Evolutionary conservation across 441 rosid genomes (phyloP).

Genomic region (Jatropha podagrica): DNA sequence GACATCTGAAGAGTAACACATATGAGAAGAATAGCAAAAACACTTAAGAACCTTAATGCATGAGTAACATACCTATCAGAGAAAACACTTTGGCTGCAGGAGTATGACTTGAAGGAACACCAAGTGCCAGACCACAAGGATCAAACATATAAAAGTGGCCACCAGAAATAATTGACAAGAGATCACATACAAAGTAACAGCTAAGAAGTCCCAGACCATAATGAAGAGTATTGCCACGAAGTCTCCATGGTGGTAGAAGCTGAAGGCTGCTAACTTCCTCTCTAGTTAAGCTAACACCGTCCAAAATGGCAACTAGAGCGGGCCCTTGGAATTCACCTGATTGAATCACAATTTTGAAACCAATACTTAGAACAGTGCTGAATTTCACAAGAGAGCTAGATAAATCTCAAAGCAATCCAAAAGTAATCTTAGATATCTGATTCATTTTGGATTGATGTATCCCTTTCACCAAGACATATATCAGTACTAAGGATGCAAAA

Average conservation of each 20-base stretch:
- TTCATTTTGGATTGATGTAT: conserved; percentile 3
- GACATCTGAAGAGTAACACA: background rate
- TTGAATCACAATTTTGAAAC: conserved; percentile 23
- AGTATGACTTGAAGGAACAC: conserved; percentile 62
- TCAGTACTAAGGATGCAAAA: background rate
- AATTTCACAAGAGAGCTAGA: conserved; percentile 13
- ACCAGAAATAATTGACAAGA: conserved; percentile 84
- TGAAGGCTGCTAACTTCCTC: conserved; percentile 96
- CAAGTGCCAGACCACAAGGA: conserved; percentile 83
- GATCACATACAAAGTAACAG: conserved; percentile 79
- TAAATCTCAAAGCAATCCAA: background rate
- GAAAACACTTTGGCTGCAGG: conserved; percentile 93
- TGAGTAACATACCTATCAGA: conserved; percentile 60
- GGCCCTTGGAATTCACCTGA: conserved; percentile 98
- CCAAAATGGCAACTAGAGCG: conserved; percentile 85
- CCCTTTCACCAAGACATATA: background rate
- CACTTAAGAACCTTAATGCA: background rate
- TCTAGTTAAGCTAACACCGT: conserved; percentile 84
- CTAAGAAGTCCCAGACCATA: conserved; percentile 97
- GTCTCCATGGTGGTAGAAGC: conserved; percentile 95
- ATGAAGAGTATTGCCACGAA: conserved; percentile 80
- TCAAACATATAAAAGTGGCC: conserved; percentile 95
- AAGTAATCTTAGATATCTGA: background rate
- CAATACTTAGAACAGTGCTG: conserved; percentile 21
- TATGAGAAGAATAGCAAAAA: conserved; percentile 11